These are phyloP conservation scores for Zizania latifolia DNA, from an alignment of 176 grass and related monocot genomes.

Conservation along the genomic window DNA sequence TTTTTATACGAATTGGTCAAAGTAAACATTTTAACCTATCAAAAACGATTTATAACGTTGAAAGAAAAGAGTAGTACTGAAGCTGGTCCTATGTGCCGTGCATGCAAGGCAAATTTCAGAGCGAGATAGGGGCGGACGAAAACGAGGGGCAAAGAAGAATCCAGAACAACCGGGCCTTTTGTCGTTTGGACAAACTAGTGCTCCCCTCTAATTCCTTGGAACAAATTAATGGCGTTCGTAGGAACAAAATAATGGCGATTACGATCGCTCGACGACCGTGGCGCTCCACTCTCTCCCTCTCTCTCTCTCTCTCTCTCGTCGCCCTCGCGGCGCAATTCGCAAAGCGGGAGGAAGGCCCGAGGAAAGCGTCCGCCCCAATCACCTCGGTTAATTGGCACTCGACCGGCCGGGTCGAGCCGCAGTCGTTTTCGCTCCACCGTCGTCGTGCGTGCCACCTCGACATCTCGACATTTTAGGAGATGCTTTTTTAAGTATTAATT, in stretches of 20 bases:
- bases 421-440: constrained; percentile 7
- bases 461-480: too few relatives aligned
- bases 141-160: too few relatives aligned
- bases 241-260: neutral
- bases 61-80: too few relatives aligned
- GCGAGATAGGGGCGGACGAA: too few relatives aligned
- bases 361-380: neutral
- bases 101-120: neutral
- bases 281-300: neutral
- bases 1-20: too few relatives aligned
- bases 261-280: neutral
- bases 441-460: constrained; percentile 11
- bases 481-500: too few relatives aligned
- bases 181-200: neutral
- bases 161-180: too few relatives aligned
- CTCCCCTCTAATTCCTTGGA: neutral
- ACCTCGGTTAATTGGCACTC: neutral
- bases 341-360: neutral
- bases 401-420: neutral
- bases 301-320: too few relatives aligned
- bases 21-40: too few relatives aligned
- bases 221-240: too few relatives aligned
- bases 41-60: too few relatives aligned
- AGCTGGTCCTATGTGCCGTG: neutral
- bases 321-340: neutral